Evolutionary conservation across 345 rosid species (phyloP).

Genomic region (Arabidopsis suecica): DNA sequence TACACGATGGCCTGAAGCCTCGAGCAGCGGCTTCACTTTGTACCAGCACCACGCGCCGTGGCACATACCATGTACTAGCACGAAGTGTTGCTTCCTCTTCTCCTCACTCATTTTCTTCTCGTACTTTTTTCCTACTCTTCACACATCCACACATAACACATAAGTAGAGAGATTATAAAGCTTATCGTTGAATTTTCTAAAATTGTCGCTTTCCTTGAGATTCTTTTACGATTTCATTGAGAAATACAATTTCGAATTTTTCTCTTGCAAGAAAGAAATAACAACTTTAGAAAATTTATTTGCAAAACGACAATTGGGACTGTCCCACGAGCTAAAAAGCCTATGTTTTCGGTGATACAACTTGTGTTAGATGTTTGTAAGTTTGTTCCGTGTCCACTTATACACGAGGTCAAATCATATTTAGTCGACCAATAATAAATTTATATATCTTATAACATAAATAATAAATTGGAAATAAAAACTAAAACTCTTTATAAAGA

Average conservation of each 20-base stretch:
- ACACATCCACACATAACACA: constrained; percentile 4
- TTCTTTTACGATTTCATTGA: neutral
- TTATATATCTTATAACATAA: too few relatives aligned
- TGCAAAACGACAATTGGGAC: neutral
- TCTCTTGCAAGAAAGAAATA: neutral
- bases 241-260: neutral
- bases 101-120: constrained; percentile 33
- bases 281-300: neutral
- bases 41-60: constrained; percentile 74
- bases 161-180: neutral
- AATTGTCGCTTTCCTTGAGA: neutral
- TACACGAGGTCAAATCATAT: too few relatives aligned
- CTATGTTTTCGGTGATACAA: neutral
- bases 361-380: neutral
- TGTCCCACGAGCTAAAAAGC: neutral
- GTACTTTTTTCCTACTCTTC: neutral
- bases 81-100: constrained; percentile 50
- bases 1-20: constrained; percentile 56
- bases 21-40: constrained; percentile 61
- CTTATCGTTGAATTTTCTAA: neutral
- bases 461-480: too few relatives aligned
- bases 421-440: too few relatives aligned
- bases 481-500: too few relatives aligned
- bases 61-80: constrained; percentile 63
- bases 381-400: too few relatives aligned